Conservation (phyloP, 2,329 filamentous ascomycete genomes). For the Sporothrix sp. region DNA sequence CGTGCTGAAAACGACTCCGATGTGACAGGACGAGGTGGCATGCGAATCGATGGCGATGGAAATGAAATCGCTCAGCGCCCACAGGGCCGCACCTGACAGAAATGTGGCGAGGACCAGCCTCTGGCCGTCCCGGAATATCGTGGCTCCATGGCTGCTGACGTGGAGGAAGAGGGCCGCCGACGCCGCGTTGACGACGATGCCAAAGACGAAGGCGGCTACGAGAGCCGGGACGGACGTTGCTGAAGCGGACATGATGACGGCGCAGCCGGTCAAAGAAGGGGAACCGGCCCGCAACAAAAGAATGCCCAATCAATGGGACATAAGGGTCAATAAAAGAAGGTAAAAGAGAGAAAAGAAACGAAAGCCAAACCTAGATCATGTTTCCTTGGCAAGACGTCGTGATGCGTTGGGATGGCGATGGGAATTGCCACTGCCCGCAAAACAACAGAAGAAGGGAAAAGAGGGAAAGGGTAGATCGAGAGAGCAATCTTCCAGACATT, state of each 20-base stretch:
- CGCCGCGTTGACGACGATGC: conserved; percentile 44
- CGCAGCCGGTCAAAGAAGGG: conserved; percentile 22
- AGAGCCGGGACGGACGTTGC: conserved; percentile 38
- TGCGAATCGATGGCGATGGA: conserved; percentile 37
- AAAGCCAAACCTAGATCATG: conserved; percentile 5
- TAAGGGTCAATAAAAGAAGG: conserved; percentile 13
- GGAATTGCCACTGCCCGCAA: conserved; percentile 1
- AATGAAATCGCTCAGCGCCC: conserved; percentile 44
- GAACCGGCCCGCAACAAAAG: conserved; percentile 21
- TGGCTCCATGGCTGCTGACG: conserved; percentile 37
- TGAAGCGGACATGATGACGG: conserved; percentile 35
- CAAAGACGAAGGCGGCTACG: conserved; percentile 46
- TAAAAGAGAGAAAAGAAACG: not conserved
- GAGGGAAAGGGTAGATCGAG: too few relatives aligned
- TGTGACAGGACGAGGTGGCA: conserved; percentile 38
- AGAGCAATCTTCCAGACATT: too few relatives aligned
- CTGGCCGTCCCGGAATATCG: conserved; percentile 46
- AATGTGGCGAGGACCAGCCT: conserved; percentile 55
- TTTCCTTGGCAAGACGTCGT: conserved; percentile 9
- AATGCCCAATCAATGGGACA: conserved; percentile 40
- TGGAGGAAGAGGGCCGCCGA: conserved; percentile 37
- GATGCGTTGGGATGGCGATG: conserved; percentile 17
- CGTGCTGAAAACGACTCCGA: conserved; percentile 41
- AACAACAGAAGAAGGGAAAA: conserved; percentile 6
- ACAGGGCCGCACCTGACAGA: conserved; percentile 40